A percentile compares a stretch with the other conserved stretches of the same genome.
Evolutionary conservation across 345 rosid genomes (phyloP).

Genomic region (Orychophragmus violaceus): DNA sequence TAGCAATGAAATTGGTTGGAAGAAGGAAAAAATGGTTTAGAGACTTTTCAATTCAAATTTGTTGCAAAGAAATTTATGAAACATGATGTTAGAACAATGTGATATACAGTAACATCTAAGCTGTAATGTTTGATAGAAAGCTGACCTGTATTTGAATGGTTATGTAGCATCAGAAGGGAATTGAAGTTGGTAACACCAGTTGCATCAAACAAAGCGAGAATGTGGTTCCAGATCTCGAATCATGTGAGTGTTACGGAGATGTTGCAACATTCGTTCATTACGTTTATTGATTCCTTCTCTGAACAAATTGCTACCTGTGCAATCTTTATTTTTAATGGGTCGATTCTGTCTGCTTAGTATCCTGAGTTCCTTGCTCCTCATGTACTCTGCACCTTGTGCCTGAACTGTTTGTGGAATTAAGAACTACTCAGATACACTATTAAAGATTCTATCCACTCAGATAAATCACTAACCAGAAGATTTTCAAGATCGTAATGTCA

Average conservation of each 20-base stretch:
- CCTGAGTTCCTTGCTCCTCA: slow-evolving; percentile 45
- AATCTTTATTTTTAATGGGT: slow-evolving; percentile 18
- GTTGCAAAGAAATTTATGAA: neutral
- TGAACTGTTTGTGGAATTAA: slow-evolving; percentile 42
- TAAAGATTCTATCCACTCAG: neutral
- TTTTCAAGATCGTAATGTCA: neutral
- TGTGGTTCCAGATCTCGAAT: neutral
- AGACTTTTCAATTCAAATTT: neutral
- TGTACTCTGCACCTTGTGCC: slow-evolving; percentile 56
- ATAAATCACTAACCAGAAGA: neutral
- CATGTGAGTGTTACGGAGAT: slow-evolving; percentile 26
- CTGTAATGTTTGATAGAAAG: neutral
- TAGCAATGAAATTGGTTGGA: neutral
- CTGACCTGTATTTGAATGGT: neutral
- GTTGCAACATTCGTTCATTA: slow-evolving; percentile 38
- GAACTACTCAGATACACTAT: neutral
- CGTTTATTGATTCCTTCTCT: slow-evolving; percentile 68
- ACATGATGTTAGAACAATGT: neutral
- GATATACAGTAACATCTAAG: neutral
- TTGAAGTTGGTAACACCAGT: neutral
- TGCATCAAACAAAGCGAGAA: neutral
- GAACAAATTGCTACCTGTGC: slow-evolving; percentile 45
- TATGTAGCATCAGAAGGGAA: neutral
- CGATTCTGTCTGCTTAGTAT: slow-evolving; percentile 26
- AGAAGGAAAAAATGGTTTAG: neutral